Evolutionary conservation across 2,329 filamentous ascomycete species (phyloP), one percentile per base, ranked within the genome.

Genomic region (Microascus cirrosus): DNA sequence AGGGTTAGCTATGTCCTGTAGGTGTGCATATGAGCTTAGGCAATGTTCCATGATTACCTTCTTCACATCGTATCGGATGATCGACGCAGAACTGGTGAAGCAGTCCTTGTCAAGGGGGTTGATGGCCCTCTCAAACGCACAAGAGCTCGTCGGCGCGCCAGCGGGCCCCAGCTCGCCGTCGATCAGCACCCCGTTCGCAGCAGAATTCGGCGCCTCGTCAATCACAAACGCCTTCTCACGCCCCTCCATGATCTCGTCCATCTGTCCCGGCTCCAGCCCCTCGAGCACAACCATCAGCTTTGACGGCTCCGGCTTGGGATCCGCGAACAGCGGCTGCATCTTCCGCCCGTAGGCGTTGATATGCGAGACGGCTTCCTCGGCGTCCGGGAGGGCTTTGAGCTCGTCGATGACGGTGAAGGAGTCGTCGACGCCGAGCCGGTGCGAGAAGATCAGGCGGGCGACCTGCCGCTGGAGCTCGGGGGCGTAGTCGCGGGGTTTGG

Each of bases 271-370:
- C 20, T 74, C 77, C 69, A 80, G 72, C 64, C 84, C 81, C 65
- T 85, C 78, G 55, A 86, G 71, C 63, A 83, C 69, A 56, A 86
- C 70, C 28, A 87, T 70, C 45, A 87, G 74, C 68, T 89, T 83
- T 56, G 70, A 73, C 5, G 77, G 74, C 42, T 62, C 62, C 54
- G 70, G 65, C 20, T 66, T 62, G 12, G 62, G 61, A 50, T 70
- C 65, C 4, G 67, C 59, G 63, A 89, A 84, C 36, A 89, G 70
- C 22, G 74, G 68, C 57, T 71, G 63, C 7, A 77, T 69, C 34
- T 71, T 66, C 61, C 78, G 81, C 61, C 83, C 85, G 68, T 83
- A 87, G 55, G 72, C 72, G 65, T 83, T 82, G 65, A 90, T 73
- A 62, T 81, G 71, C 54, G 74, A 71, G 45, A 89, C 69, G 10